Conservation (phyloP, 2,329 filamentous ascomycete species). For the Teratosphaeria nubilosa region DNA sequence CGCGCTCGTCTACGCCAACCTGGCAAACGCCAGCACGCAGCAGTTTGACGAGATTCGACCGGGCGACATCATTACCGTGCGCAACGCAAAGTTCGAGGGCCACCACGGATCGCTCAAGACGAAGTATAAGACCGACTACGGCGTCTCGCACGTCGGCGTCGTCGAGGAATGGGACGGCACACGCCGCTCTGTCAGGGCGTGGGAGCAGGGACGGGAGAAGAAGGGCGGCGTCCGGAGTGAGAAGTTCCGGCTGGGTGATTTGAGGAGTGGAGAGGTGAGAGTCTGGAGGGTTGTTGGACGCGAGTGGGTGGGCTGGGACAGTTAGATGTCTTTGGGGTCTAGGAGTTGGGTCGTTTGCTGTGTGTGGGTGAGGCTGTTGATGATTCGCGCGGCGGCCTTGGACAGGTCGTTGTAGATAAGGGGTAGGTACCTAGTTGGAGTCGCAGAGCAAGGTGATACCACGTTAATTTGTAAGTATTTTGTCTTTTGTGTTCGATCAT, state of each 20-base stretch:
- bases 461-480: too few species aligned
- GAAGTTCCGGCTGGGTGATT: constrained; percentile 85
- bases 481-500: too few species aligned
- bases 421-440: too few species aligned
- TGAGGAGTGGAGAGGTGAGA: constrained; percentile 88
- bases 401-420: neutral
- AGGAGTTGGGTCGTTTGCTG: neutral
- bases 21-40: constrained; percentile 84
- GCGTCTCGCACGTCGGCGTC: constrained; percentile 66
- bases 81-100: constrained; percentile 89
- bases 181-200: constrained; percentile 92
- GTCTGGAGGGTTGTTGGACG: constrained; percentile 93
- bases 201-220: constrained; percentile 93
- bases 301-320: constrained; percentile 83
- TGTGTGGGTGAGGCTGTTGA: neutral
- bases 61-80: constrained; percentile 85
- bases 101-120: constrained; percentile 80
- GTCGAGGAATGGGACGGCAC: constrained; percentile 97
- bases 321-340: neutral
- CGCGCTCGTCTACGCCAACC: constrained; percentile 84
- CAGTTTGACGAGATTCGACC: constrained; percentile 87
- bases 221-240: constrained; percentile 60
- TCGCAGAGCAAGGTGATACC: too few species aligned
- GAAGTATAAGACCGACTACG: constrained; percentile 78
- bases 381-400: neutral